Evolutionary conservation across 1,139 yeast species (phyloP), one percentile per base, ranked within the genome.

Genomic region (Geotrichum reessii): DNA sequence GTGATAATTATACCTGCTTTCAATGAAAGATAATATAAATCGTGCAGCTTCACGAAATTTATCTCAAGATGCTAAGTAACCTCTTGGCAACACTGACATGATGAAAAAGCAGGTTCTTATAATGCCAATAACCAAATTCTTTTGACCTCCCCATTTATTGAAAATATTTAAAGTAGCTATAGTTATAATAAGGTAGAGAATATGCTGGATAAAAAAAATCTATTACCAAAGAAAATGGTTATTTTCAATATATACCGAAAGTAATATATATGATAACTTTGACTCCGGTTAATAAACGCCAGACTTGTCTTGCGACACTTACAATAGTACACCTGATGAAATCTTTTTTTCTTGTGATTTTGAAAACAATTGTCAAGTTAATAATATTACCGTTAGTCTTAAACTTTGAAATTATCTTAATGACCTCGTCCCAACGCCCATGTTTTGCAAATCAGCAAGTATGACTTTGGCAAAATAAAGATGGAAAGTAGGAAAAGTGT

Each of bases 251-350:
- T 67, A 61, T 70, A 69, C 56, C n/a, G n/a, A 74, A 75, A 60
- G 72, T 70, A 67, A 73, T 74, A 69, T 74, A 74, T 74, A 74
- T 84, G 67, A 85, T 81, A 69, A 85, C 86, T 75, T 86, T 86
- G 68, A 85, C 79, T 71, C 90, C 90, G 51, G 87, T 81, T 67
- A 85, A 74, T 72, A 85, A 89, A 73, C 84, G 88, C 86, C 86
- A 85, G 67, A 83, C 78, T 73, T 85, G 89, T 57, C 86, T 83
- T 63, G 75, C 79, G 48, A 82, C 67, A 62, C 84, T 87, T 56
- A 80, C 78, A 63, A 68, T 63, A 61, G 85, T 81, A 73, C 86
- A 78, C 63, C 71, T 74, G 60, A 78, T 64, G 62, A 81, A 80
- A 64, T 79, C 74, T 69, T 74, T 76, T 56, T 69, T 71, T 83